Percentiles rank a stretch among this genome's conserved stretches.
Conservation (phyloP, 257 asterid species). For the Agastache rugosa region DNA sequence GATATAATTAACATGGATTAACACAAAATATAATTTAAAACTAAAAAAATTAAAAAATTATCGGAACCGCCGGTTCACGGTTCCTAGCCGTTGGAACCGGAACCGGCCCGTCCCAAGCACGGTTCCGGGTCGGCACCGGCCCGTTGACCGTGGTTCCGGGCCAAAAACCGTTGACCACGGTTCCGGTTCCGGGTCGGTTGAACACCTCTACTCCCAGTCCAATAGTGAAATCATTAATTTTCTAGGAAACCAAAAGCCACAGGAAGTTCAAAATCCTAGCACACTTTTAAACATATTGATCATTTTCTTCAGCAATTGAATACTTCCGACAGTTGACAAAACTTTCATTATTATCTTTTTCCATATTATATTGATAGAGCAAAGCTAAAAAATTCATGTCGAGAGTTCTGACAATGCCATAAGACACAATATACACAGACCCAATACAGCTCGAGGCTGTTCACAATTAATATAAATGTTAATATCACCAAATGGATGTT, state of each 20-base stretch:
- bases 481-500: constrained; percentile 30
- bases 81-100: no score
- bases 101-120: no score
- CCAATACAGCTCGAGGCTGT: constrained; percentile 7
- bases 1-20: no score
- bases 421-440: constrained; percentile 23
- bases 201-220: no score
- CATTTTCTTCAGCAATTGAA: constrained; percentile 23
- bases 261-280: constrained; percentile 26
- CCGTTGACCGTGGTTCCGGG: no score
- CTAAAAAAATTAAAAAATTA: no score
- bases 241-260: constrained; percentile 18
- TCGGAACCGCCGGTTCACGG: no score
- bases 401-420: constrained; percentile 24
- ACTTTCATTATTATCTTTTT: background rate
- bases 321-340: constrained; percentile 11
- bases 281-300: constrained; percentile 3
- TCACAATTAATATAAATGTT: constrained; percentile 12
- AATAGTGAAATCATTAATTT: constrained; percentile 18
- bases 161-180: no score
- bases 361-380: constrained; percentile 26
- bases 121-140: no score
- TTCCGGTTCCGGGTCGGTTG: no score
- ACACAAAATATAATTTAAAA: no score
- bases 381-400: constrained; percentile 18